Evolutionary conservation across 768 basidiomycete species (phyloP).

Genomic region (Boletus coccyginus): DNA sequence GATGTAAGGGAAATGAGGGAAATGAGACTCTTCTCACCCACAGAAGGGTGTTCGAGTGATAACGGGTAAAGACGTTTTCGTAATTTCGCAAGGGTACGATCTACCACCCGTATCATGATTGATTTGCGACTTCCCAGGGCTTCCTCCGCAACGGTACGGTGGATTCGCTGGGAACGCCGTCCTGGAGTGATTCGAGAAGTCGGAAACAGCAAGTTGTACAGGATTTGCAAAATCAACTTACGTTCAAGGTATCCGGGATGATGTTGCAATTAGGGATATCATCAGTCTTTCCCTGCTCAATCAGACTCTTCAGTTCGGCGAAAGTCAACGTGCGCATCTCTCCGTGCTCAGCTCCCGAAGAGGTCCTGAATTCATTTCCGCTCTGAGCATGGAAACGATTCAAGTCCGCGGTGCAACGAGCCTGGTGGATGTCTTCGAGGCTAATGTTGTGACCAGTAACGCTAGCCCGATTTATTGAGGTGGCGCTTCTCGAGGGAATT

Average conservation of each 20-base stretch:
- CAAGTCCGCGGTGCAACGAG: conserved; percentile 11
- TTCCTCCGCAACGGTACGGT: conserved; percentile 51
- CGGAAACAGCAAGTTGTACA: background rate
- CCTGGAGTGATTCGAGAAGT: conserved; percentile 35
- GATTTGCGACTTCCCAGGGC: conserved; percentile 56
- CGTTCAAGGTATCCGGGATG: conserved; percentile 67
- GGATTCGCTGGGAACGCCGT: conserved; percentile 55
- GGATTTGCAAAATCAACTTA: conserved; percentile 31
- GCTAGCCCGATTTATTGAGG: conserved; percentile 26
- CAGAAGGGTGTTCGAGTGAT: background rate
- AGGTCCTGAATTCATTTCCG: conserved; percentile 19
- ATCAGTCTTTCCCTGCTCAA: conserved; percentile 68
- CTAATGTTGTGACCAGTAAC: conserved; percentile 27
- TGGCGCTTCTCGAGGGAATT: conserved; percentile 30
- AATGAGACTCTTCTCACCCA: conserved; percentile 13
- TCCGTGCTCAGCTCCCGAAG: conserved; percentile 7
- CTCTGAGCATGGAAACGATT: conserved; percentile 8
- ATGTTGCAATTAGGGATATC: conserved; percentile 76
- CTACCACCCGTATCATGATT: conserved; percentile 20
- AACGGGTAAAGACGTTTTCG: conserved; percentile 9
- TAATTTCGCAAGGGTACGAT: conserved; percentile 13
- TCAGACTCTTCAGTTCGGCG: conserved; percentile 64
- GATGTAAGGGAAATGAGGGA: background rate
- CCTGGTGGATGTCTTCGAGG: conserved; percentile 26
- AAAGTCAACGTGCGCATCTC: conserved; percentile 57